Percentiles rank a stretch among this genome's conserved stretches.
Conservation (phyloP, 805 yeast species). For the Naumovozyma castellii region DNA sequence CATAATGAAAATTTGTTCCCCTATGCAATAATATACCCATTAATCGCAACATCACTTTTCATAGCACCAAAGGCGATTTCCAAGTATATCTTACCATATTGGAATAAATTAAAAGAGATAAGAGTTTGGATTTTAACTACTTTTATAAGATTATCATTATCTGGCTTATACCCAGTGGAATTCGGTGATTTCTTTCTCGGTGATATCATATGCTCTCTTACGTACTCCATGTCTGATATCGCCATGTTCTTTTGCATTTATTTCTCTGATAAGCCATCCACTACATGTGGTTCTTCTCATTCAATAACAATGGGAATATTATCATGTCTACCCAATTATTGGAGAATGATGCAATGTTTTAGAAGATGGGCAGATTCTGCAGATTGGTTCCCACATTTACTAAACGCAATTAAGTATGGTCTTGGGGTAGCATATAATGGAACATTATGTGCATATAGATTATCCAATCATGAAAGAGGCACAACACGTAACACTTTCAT, state of each 20-base stretch:
- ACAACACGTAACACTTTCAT: slow-evolving; percentile 52
- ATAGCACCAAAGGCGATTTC: slow-evolving; percentile 44
- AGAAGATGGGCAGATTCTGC: slow-evolving; percentile 90
- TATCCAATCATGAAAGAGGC: slow-evolving; percentile 19
- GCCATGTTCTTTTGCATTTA: slow-evolving; percentile 82
- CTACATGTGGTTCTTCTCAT: slow-evolving; percentile 63
- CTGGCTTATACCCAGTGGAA: slow-evolving; percentile 91
- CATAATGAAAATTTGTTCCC: slow-evolving; percentile 68
- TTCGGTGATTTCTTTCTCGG: slow-evolving; percentile 90
- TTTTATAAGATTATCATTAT: slow-evolving; percentile 58
- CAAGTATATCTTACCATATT: slow-evolving; percentile 23
- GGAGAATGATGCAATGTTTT: slow-evolving; percentile 85
- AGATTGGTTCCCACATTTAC: slow-evolving; percentile 92
- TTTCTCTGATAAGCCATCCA: slow-evolving; percentile 37
- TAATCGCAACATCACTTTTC: slow-evolving; percentile 33
- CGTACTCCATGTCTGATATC: slow-evolving; percentile 78
- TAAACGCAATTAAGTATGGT: slow-evolving; percentile 73
- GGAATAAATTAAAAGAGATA: slow-evolving; percentile 38
- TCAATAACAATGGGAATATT: slow-evolving; percentile 78
- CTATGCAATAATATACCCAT: slow-evolving; percentile 41
- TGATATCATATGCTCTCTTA: slow-evolving; percentile 79
- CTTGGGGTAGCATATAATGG: slow-evolving; percentile 60
- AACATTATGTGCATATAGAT: slow-evolving; percentile 65
- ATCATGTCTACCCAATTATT: slow-evolving; percentile 73
- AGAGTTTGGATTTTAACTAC: slow-evolving; percentile 72